Evolutionary conservation across 176 grass and related monocot species (phyloP), one percentile per base, ranked within the genome.

Genomic region (Triticum turgidum): DNA sequence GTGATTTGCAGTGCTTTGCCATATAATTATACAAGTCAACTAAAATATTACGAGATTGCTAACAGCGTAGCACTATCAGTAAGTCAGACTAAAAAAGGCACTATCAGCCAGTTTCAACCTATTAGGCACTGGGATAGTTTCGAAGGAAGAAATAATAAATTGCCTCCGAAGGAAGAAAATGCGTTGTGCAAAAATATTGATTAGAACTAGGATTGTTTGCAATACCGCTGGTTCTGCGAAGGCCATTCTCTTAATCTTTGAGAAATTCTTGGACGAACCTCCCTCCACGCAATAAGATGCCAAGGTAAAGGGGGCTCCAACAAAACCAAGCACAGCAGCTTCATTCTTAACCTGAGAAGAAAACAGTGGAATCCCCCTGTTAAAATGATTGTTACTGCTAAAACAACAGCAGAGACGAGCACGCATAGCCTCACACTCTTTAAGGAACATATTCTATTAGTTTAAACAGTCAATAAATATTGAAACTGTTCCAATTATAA

Each of bases 261-360:
- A 88, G 54, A 96, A 98, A 73, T 98, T 91, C 88, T 98, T 98
- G 32, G 97, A 98, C 82, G 97, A 98, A 92, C 97, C 97, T 77
- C 97, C 97, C 96, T 98, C 97, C 33, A 98, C 92, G 20, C 93
- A 92, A 88, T 98, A 98, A 81, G 97, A 98, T 51, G 97, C 97
- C 76, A 98, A 77, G 27, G 97, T 98, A 84, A 98, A 98, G 35
- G 97, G 97, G 44, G 97, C 97, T 64, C 94, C 97, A 78, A 98
- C 97, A 94, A 98, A 98, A 39, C 97, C 97, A 38, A 98, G 88
- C 61, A 98, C 97, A 49, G 97, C 97, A 76, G 97, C 92, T 86
- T 96, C 94, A 85, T 89, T 94, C 59, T 98, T 96, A 74, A 98
- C 94, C 97, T 98, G 86, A 77, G 34, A 89, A 93, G 78, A 37